Evolutionary conservation across 805 yeast species (phyloP), one percentile per base, ranked within the genome.

Genomic region (Grigorovia transvaalensis): DNA sequence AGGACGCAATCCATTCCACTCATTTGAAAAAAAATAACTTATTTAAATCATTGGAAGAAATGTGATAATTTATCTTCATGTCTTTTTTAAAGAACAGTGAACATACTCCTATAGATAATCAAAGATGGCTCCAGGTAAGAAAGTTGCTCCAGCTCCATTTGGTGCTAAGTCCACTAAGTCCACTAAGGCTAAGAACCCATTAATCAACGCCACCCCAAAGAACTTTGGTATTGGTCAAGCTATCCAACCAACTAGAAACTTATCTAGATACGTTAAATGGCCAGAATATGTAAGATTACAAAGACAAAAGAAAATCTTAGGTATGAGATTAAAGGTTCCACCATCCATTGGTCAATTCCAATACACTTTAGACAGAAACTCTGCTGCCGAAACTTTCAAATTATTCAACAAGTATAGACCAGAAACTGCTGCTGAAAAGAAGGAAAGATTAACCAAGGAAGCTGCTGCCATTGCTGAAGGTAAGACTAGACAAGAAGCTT

Each of bases 381-480:
- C 98, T 64, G 98, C 99, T 70, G 79, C 96, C 68, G 95, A 87
- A 78, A 80, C 96, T 66, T 87, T 91, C 84, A 90, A 90, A 82
- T 84, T 91, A 70, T 84, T 91, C 80, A 89, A 89, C 95, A 91
- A 93, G 82, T 91, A 91, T 88, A 85, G 96, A 80, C 98, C 99
- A 72, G 99, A 91, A 82, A 87, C 96, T 61, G 70, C 83, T 70
- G 85, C 89, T 72, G 96, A 93, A 81, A 91, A 91, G 96, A 89
- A 89, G 84, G 96, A 88, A 81, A 89, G 99, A 82, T 84, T 91
- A 71, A 85, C 93, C 77, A 88, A 87, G 80, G 98, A 93, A 81
- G 96, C 99, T 63, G 96, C 96, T 69, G 98, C 96, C 66, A 82
- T 90, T 71, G 96, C 96, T 59, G 96, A 88, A 72, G 98, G 98